Evolutionary conservation across 1,284 basidiomycete species (phyloP), one percentile per base, ranked within the genome.

Genomic region (Moesziomyces globuligerus): DNA sequence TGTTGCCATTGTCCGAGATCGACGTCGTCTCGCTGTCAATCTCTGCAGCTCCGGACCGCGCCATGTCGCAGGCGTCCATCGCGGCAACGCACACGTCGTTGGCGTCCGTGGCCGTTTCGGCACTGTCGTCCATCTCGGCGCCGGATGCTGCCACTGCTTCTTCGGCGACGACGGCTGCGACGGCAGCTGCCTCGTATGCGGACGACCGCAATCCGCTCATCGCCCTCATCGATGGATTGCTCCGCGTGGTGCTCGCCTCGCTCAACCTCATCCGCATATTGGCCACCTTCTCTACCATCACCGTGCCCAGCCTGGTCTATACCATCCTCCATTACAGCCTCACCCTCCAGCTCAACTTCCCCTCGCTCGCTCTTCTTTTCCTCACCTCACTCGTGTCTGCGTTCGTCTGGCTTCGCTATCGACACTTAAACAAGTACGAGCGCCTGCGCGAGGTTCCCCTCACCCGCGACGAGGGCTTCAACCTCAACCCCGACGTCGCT

Each of bases 371-470:
- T 10, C 57, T 80, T 5, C 70, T 80, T 45, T 70, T 75, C 49
- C 26, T 79, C 36, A 56, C 51, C 10, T 65, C 57, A 7, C 17
- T 75, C 6, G 46, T 74, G 11, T 66, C 58, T 1, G 68, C 68
- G n/a, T 71, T 81, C 34, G 46, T 81, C 39, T 79, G 75, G 76
- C 92, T 82, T 32, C 65, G 80, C 4, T 81, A 81, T 43, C 46
- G 75, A 9, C 70, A 80, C 48, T 71, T 80, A 52, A 80, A 80
- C 61, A 65, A 75, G 50, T 82, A 82, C 49, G 79, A 81, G 49
- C 52, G 71, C 20, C 56, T 81, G 8, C 64, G 79, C 15, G 80
- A 81, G 48, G 74, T 70, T n/a, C 80, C 80, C 1, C 56, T 82
- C 18, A 75, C 61, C n/a, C 73, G 73, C 54, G 78, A 81, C 36